Evolutionary conservation across 306 rosid genomes (phyloP).

Genomic region (Begonia loranthoides): DNA sequence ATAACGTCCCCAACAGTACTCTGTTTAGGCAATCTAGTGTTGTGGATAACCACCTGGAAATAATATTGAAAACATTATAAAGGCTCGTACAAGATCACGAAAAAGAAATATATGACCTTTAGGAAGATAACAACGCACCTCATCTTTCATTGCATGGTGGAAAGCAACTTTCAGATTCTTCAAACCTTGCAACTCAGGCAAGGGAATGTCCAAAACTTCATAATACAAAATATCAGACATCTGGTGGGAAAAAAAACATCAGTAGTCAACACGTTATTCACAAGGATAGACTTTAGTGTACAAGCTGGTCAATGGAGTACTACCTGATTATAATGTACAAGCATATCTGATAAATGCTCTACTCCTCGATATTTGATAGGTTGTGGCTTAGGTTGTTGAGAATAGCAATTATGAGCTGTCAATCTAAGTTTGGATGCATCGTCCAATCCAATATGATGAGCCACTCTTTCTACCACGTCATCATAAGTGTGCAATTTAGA

Average conservation of each 20-base stretch:
- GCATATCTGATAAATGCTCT: background rate
- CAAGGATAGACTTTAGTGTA: too few relatives aligned
- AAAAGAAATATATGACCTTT: background rate
- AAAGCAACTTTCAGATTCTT: slow-evolving; percentile 72
- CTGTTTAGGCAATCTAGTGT: slow-evolving; percentile 63
- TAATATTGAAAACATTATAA: slow-evolving; percentile 10
- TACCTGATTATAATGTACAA: background rate
- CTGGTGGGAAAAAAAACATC: slow-evolving; percentile 14
- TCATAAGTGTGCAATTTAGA: background rate
- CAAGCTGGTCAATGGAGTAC: background rate
- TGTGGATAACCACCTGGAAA: slow-evolving; percentile 58
- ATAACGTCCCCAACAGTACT: slow-evolving; percentile 70
- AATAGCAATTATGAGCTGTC: background rate
- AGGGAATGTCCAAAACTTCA: slow-evolving; percentile 76
- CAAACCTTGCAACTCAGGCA: slow-evolving; percentile 68
- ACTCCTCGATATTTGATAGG: background rate
- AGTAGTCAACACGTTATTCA: too few relatives aligned
- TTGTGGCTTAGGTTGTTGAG: background rate
- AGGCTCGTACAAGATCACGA: background rate
- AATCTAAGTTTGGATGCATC: background rate
- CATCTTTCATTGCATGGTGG: slow-evolving; percentile 71
- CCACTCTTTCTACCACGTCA: background rate
- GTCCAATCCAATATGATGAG: background rate
- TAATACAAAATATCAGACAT: slow-evolving; percentile 65
- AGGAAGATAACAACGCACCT: slow-evolving; percentile 22